A percentile compares a stretch with the other conserved stretches of the same genome.
phyloP scores from a whole-genome alignment of 148 eudicot genomes.

The Vaccinium corymbosum region DNA sequence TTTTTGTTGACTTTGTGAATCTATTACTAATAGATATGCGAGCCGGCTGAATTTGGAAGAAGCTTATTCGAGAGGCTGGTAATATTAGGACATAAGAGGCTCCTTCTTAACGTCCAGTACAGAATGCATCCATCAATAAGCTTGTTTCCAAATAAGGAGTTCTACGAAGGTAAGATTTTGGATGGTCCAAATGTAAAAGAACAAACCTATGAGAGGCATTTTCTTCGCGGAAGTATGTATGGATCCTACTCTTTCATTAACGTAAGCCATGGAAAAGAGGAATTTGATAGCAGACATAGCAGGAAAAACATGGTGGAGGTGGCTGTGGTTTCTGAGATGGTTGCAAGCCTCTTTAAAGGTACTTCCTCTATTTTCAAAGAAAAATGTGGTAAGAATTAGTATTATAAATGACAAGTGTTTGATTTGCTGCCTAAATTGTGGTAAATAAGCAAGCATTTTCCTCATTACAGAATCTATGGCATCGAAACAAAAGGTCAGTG shows the following conservation, averaged over 20 bases:
- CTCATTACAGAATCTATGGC: constrained; percentile 21
- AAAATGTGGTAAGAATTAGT: not conserved
- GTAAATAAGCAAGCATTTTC: constrained; percentile 16
- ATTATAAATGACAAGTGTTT: constrained; percentile 27
- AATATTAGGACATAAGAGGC: constrained; percentile 35
- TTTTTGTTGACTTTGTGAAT: not conserved
- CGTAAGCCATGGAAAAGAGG: constrained; percentile 39
- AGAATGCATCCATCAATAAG: constrained; percentile 17
- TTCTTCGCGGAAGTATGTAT: constrained; percentile 22
- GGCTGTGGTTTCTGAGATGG: constrained; percentile 35
- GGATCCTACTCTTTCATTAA: constrained; percentile 36
- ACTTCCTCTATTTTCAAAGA: not conserved
- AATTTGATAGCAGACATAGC: constrained; percentile 33
- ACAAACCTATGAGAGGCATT: constrained; percentile 8
- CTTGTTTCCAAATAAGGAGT: constrained; percentile 36
- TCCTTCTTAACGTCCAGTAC: constrained; percentile 49
- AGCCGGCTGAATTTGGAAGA: constrained; percentile 48
- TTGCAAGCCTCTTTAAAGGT: constrained; percentile 45
- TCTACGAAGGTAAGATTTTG: constrained; percentile 22
- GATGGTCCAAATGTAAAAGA: constrained; percentile 26
- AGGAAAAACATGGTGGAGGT: constrained; percentile 40
- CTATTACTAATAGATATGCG: constrained; percentile 25
- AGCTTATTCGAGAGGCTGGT: constrained; percentile 52
- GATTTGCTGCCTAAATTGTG: constrained; percentile 32
- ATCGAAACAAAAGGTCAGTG: constrained; percentile 31